phyloP scores from a whole-genome alignment of 179 eudicot species.

The Silene coronaria region DNA sequence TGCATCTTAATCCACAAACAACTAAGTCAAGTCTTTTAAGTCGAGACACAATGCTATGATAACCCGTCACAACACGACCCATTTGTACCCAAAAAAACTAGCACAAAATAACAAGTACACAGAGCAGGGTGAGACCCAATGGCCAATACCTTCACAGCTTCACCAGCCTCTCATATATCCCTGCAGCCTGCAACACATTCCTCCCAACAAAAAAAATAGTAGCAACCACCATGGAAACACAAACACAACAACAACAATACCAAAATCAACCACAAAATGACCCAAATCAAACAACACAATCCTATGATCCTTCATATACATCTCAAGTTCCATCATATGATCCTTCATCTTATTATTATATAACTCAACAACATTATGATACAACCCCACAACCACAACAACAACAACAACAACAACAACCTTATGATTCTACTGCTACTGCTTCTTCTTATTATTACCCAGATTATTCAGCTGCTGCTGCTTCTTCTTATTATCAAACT shows the following conservation, averaged over 20 bases:
- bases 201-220: too few species aligned
- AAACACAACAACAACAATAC: background rate
- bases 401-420: constrained; percentile 1
- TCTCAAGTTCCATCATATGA: constrained; percentile 29
- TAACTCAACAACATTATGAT: constrained; percentile 6
- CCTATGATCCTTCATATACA: constrained; percentile 17
- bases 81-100: too few species aligned
- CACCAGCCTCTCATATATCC: too few species aligned
- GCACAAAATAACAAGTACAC: too few species aligned
- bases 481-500: constrained; percentile 9
- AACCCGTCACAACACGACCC: too few species aligned
- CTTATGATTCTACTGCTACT: constrained; percentile 13
- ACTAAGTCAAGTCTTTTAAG: too few species aligned
- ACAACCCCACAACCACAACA: background rate
- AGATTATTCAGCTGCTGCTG: constrained; percentile 16
- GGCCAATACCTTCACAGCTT: too few species aligned
- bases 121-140: too few species aligned
- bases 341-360: constrained; percentile 25
- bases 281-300: background rate
- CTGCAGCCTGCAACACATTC: too few species aligned
- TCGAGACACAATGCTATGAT: too few species aligned
- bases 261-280: constrained; percentile 15
- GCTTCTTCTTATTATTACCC: constrained; percentile 29
- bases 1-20: too few species aligned
- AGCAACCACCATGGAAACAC: too few species aligned